Conservation (phyloP, 2,329 filamentous ascomycete species). For the Aaosphaeria pasadenensis region DNA sequence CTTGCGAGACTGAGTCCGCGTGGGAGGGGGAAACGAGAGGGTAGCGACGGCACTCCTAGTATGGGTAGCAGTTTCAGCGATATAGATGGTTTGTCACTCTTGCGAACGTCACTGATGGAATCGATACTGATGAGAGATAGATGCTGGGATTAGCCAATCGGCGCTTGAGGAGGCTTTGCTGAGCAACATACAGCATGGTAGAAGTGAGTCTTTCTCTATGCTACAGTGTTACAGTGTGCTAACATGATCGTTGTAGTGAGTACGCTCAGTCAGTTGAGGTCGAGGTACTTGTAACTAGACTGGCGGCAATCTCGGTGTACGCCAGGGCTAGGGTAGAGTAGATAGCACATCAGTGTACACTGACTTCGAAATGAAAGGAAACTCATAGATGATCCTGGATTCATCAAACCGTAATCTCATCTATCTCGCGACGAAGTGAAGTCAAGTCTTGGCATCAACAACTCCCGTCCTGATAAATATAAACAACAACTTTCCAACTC, state of each 20-base stretch:
- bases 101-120: background rate
- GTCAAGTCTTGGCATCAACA: too few relatives aligned
- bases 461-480: too few relatives aligned
- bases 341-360: too few relatives aligned
- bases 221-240: background rate
- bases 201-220: background rate
- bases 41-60: slow-evolving; percentile 35
- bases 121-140: slow-evolving; percentile 40
- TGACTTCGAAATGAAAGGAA: too few relatives aligned
- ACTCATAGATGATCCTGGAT: too few relatives aligned
- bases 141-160: slow-evolving; percentile 77
- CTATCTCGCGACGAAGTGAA: too few relatives aligned
- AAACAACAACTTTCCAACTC: too few relatives aligned
- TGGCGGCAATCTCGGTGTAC: background rate
- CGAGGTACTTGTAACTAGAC: slow-evolving; percentile 50
- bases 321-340: too few relatives aligned
- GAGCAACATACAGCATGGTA: slow-evolving; percentile 65
- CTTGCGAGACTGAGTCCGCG: slow-evolving; percentile 54
- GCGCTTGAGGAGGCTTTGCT: slow-evolving; percentile 75
- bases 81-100: slow-evolving; percentile 60
- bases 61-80: slow-evolving; percentile 80
- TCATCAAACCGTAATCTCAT: too few relatives aligned
- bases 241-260: slow-evolving; percentile 53
- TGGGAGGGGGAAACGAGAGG: slow-evolving; percentile 34
- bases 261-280: slow-evolving; percentile 64